A percentile compares a stretch with the other conserved stretches of the same genome.
phyloP scores from a whole-genome alignment of 2,329 filamentous ascomycete species.

The Sclerotinia glacialis region DNA sequence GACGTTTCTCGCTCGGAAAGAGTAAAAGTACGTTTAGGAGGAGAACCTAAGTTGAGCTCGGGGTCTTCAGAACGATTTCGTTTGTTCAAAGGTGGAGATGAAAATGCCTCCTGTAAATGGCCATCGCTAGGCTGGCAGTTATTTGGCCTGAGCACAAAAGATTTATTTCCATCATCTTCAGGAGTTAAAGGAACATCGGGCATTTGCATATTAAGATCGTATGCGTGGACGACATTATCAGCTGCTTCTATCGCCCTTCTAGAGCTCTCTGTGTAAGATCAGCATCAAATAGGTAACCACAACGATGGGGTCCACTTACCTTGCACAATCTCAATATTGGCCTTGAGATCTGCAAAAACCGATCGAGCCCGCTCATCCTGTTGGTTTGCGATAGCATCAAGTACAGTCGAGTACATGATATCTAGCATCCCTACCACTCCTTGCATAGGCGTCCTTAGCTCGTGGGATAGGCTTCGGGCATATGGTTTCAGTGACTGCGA shows the following conservation, averaged over 20 bases:
- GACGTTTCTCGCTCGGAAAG: constrained; percentile 31
- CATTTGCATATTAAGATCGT: constrained; percentile 72
- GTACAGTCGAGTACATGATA: constrained; percentile 70
- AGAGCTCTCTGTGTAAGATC: constrained; percentile 56
- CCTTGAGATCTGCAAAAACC: constrained; percentile 61
- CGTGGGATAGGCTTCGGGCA: constrained; percentile 69
- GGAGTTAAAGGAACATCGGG: constrained; percentile 55
- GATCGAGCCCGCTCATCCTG: constrained; percentile 49
- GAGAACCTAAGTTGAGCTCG: constrained; percentile 31
- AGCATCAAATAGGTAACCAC: constrained; percentile 11
- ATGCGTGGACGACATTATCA: constrained; percentile 73
- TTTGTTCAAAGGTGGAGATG: constrained; percentile 24
- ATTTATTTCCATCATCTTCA: constrained; percentile 26
- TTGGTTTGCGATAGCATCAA: constrained; percentile 59
- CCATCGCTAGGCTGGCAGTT: not conserved
- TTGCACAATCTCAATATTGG: constrained; percentile 70
- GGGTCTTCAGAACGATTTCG: constrained; percentile 29
- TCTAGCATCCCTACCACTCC: constrained; percentile 74
- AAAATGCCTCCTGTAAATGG: not conserved
- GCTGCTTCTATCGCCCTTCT: constrained; percentile 69
- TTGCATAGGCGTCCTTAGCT: constrained; percentile 71
- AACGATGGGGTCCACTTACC: constrained; percentile 42
- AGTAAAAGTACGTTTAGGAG: constrained; percentile 34
- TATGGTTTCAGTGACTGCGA: constrained; percentile 68
- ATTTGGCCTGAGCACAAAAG: not conserved